Percentiles rank a stretch among this genome's conserved stretches.
Evolutionary conservation across 768 basidiomycete genomes (phyloP).

Genomic region (Podaxis rugospora): DNA sequence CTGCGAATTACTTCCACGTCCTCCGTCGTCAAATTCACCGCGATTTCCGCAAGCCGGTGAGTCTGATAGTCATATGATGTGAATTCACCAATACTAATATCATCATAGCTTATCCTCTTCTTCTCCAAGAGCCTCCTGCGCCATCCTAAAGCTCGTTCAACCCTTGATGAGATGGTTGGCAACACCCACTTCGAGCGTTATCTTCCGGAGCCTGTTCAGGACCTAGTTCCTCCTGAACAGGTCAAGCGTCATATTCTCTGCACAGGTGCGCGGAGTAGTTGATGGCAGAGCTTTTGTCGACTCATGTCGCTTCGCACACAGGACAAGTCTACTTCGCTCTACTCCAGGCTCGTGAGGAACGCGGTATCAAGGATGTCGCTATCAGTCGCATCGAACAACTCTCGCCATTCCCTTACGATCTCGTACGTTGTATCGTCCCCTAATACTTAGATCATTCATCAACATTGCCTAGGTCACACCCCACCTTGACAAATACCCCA

Average conservation of each 20-base stretch:
- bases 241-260: conserved; percentile 92
- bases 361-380: conserved; percentile 87
- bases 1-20: conserved; percentile 97
- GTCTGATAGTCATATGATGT: conserved; percentile 15
- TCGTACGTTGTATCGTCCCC: conserved; percentile 37
- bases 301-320: conserved; percentile 17
- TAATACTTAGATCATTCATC: neutral
- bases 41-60: conserved; percentile 95
- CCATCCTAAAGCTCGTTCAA: conserved; percentile 87
- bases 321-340: conserved; percentile 95
- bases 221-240: conserved; percentile 74
- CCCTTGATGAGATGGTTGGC: conserved; percentile 82
- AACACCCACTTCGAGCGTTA: conserved; percentile 93
- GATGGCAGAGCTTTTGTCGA: neutral
- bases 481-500: conserved; percentile 94
- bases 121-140: conserved; percentile 97
- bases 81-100: neutral
- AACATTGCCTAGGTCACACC: conserved; percentile 63
- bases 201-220: conserved; percentile 78
- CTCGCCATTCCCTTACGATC: conserved; percentile 96
- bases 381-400: conserved; percentile 95
- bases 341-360: conserved; percentile 84
- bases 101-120: conserved; percentile 76
- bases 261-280: conserved; percentile 45
- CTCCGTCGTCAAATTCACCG: conserved; percentile 96